These are phyloP conservation scores for Epichloe elymi DNA, from an alignment of 2,329 filamentous ascomycete species.

Conservation along the genomic window DNA sequence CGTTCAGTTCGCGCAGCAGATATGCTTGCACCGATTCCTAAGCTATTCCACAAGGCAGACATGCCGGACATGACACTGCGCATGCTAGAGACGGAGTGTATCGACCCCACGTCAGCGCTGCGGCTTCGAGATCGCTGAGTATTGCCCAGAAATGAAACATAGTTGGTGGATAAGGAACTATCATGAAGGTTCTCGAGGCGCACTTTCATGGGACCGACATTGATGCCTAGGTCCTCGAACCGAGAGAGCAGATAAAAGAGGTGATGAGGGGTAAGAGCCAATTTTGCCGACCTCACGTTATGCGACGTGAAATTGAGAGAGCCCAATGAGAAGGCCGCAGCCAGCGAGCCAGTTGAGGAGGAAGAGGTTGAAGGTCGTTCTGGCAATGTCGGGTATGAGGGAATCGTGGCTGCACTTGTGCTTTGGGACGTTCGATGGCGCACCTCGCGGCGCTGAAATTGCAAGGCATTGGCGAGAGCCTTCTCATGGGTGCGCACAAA, in stretches of 20 bases:
- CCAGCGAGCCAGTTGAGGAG: conserved; percentile 62
- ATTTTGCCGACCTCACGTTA: conserved; percentile 74
- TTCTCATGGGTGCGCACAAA: conserved; percentile 97
- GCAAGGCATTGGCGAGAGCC: conserved; percentile 87
- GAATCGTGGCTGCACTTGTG: conserved; percentile 42
- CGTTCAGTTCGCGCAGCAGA: conserved; percentile 74
- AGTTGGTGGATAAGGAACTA: conserved; percentile 74
- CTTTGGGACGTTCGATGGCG: conserved; percentile 59
- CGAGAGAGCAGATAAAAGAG: conserved; percentile 92
- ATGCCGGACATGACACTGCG: conserved; percentile 96
- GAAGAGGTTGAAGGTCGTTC: conserved; percentile 52
- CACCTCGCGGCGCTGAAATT: conserved; percentile 59
- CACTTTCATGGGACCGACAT: conserved; percentile 91
- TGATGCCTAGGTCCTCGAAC: conserved; percentile 83
- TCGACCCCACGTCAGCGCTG: conserved; percentile 74
- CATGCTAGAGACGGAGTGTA: conserved; percentile 92
- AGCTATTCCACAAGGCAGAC: conserved; percentile 81
- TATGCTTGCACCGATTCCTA: conserved; percentile 70
- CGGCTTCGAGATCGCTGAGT: conserved; percentile 63
- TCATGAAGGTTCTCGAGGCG: conserved; percentile 89
- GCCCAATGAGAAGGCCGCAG: conserved; percentile 76
- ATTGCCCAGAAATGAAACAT: conserved; percentile 87
- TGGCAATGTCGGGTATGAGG: conserved; percentile 43
- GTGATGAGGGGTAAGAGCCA: conserved; percentile 89
- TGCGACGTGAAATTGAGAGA: conserved; percentile 75